These are phyloP conservation scores for Wickerhamomyces alni DNA, from an alignment of 805 yeast species.

Conservation along the genomic window DNA sequence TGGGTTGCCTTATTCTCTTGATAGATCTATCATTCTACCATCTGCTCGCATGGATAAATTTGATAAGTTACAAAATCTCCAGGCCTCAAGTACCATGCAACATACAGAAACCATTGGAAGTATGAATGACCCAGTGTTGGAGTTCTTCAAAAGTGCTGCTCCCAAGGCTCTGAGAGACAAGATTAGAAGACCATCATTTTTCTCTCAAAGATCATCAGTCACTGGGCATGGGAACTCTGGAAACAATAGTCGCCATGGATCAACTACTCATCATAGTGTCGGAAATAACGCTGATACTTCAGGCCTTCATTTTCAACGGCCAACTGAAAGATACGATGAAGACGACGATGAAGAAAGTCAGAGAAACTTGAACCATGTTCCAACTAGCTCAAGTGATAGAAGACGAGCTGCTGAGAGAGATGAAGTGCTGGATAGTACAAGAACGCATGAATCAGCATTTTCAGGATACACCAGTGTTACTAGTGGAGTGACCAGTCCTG, in stretches of 20 bases:
- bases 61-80: constrained; percentile 38
- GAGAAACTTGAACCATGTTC: not conserved
- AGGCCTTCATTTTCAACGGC: not conserved
- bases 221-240: not conserved
- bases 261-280: not conserved
- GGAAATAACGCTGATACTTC: not conserved
- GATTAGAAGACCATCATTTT: constrained; percentile 20
- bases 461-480: no score
- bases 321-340: not conserved
- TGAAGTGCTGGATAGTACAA: no score
- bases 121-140: constrained; percentile 20
- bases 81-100: constrained; percentile 13
- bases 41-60: constrained; percentile 56
- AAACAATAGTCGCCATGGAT: not conserved
- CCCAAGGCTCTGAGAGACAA: constrained; percentile 20
- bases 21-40: constrained; percentile 88
- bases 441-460: no score
- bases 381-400: not conserved
- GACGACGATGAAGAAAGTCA: not conserved
- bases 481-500: no score
- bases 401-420: no score
- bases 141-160: constrained; percentile 24
- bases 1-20: constrained; percentile 89
- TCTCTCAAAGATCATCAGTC: constrained; percentile 3
- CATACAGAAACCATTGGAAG: constrained; percentile 20